These are phyloP conservation scores for Leishmania guyanensis DNA, from an alignment of 208 protist genomes.

Conservation along the genomic window DNA sequence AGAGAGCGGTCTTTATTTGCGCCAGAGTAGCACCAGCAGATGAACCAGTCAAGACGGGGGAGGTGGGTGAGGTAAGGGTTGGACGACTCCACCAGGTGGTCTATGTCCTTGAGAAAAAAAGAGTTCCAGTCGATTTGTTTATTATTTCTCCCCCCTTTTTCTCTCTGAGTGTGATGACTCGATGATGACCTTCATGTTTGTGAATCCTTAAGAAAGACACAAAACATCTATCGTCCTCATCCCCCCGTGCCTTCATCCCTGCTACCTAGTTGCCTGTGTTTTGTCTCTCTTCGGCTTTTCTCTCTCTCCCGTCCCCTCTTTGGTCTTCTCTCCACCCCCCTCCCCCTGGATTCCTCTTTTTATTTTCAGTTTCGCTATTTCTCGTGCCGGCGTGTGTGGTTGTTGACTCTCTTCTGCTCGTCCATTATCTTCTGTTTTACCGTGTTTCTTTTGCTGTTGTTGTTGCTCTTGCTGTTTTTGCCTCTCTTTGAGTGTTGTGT, in stretches of 20 bases:
- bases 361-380: not conserved
- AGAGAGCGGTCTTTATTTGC: not conserved
- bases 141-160: not conserved
- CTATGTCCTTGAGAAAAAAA: not conserved
- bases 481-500: not conserved
- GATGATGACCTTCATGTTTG: not conserved
- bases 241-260: not conserved
- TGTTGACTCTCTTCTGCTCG: too few relatives aligned
- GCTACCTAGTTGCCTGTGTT: not conserved
- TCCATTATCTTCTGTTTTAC: too few relatives aligned
- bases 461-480: not conserved
- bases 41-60: not conserved
- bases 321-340: not conserved
- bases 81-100: not conserved
- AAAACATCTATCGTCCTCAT: not conserved
- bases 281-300: not conserved
- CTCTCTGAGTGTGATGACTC: not conserved
- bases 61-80: not conserved
- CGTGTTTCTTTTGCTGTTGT: too few relatives aligned
- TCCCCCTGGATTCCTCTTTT: not conserved
- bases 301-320: not conserved
- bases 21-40: not conserved
- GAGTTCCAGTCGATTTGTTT: not conserved
- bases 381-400: too few relatives aligned
- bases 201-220: not conserved